A percentile compares a stretch with the other conserved stretches of the same genome.
Evolutionary conservation across 305 asterid genomes (phyloP).

Genomic region (Fraxinus greggii): DNA sequence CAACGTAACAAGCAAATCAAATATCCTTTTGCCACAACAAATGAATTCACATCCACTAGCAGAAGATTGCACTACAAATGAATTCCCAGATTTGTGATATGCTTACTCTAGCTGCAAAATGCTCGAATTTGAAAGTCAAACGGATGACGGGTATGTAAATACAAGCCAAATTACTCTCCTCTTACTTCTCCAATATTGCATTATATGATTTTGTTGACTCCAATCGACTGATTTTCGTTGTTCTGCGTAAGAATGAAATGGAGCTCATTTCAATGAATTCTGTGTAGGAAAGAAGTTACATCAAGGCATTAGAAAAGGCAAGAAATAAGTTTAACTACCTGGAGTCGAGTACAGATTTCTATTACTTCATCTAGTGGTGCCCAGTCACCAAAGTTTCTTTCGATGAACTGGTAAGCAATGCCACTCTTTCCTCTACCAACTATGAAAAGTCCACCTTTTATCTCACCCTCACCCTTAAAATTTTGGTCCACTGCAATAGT

Average conservation of each 20-base stretch:
- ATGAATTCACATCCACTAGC: background rate
- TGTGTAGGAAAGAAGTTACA: conserved; percentile 22
- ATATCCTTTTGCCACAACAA: background rate
- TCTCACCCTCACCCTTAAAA: conserved; percentile 76
- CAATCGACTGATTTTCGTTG: conserved; percentile 29
- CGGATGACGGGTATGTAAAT: conserved; percentile 4
- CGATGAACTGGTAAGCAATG: conserved; percentile 77
- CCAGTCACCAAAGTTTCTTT: conserved; percentile 87
- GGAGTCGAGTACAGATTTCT: conserved; percentile 65
- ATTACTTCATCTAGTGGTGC: conserved; percentile 72
- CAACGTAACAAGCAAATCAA: background rate
- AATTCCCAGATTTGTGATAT: conserved; percentile 13
- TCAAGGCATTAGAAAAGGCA: conserved; percentile 11
- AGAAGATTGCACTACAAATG: conserved; percentile 4
- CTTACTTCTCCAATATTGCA: background rate
- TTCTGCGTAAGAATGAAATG: conserved; percentile 33
- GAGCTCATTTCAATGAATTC: conserved; percentile 19
- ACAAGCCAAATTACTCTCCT: background rate
- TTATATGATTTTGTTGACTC: conserved; percentile 27
- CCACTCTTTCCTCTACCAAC: conserved; percentile 75
- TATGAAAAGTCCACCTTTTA: conserved; percentile 74
- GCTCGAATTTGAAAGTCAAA: conserved; percentile 15
- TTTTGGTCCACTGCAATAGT: conserved; percentile 58
- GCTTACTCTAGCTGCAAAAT: background rate
- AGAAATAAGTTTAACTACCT: conserved; percentile 37